Conservation (phyloP, 345 rosid genomes). For the Kernera saxatilis region DNA sequence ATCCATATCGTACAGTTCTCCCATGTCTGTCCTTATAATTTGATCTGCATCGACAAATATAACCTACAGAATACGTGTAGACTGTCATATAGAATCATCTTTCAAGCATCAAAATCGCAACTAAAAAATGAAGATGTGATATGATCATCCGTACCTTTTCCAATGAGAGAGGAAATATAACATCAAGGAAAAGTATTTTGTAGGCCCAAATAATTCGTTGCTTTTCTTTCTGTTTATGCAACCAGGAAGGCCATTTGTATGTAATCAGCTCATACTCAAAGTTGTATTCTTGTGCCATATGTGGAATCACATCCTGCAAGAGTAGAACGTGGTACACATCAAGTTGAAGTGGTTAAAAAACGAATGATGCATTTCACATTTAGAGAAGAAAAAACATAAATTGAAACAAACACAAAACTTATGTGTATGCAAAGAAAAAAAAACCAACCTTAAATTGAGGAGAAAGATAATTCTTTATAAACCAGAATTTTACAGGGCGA, state of each 20-base stretch:
- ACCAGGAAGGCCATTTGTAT: slow-evolving; percentile 99
- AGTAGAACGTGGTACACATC: background rate
- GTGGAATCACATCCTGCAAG: slow-evolving; percentile 90
- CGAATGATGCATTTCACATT: background rate
- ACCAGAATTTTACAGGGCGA: slow-evolving; percentile 98
- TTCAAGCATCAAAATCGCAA: background rate
- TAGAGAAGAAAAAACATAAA: background rate
- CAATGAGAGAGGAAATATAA: slow-evolving; percentile 91
- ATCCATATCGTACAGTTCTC: slow-evolving; percentile 97
- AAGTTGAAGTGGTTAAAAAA: background rate
- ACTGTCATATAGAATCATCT: background rate
- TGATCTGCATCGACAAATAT: slow-evolving; percentile 99
- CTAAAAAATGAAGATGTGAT: slow-evolving; percentile 2
- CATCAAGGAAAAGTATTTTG: slow-evolving; percentile 95
- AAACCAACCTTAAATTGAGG: slow-evolving; percentile 89
- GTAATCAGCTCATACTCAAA: slow-evolving; percentile 90
- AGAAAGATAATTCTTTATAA: slow-evolving; percentile 96
- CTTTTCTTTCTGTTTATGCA: slow-evolving; percentile 98
- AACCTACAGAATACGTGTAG: slow-evolving; percentile 46
- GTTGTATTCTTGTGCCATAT: slow-evolving; percentile 89
- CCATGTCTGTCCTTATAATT: slow-evolving; percentile 91
- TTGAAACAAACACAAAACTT: background rate
- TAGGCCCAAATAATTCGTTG: slow-evolving; percentile 99
- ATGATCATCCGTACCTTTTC: slow-evolving; percentile 59
- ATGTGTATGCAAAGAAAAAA: background rate